Conservation (phyloP, 208 protist genomes). For the Crithidia fasciculata region DNA sequence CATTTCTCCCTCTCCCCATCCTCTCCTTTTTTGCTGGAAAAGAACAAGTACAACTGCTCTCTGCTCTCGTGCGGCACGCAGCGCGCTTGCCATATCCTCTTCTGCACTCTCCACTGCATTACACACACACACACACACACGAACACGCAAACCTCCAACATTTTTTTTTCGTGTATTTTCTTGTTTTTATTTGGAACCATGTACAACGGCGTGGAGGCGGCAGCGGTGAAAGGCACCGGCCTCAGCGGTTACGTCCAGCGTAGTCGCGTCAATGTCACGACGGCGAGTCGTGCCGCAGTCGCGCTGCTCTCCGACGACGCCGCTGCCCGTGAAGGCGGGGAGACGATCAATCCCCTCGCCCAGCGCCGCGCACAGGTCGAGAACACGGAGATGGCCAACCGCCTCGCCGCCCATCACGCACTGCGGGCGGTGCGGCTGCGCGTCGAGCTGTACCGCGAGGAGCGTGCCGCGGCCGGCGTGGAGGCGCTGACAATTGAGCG, state of each 20-base stretch:
- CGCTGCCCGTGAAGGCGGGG: constrained; percentile 22
- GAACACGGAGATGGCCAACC: constrained; percentile 64
- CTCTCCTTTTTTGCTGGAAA: no score
- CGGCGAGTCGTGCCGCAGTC: constrained; percentile 22
- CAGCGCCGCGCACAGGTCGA: constrained; percentile 66
- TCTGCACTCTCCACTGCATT: background rate
- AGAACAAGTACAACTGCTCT: no score
- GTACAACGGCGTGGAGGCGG: constrained; percentile 82
- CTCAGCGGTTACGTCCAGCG: constrained; percentile 89
- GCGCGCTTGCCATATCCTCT: no score
- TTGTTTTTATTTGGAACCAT: constrained; percentile 27
- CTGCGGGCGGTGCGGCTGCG: constrained; percentile 64
- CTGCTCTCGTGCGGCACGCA: no score
- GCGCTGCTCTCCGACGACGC: constrained; percentile 38
- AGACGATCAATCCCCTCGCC: constrained; percentile 73
- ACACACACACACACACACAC: background rate
- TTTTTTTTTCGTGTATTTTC: background rate
- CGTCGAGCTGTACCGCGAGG: constrained; percentile 75
- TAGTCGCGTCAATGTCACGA: constrained; percentile 46
- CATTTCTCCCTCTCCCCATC: no score
- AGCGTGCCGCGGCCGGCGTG: constrained; percentile 53
- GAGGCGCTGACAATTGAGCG: constrained; percentile 53
- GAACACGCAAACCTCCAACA: background rate
- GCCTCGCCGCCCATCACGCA: constrained; percentile 60
- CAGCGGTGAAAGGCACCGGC: constrained; percentile 77